A percentile compares a stretch with the other conserved stretches of the same genome.
Conservation (phyloP, 352 stramenopile genomes). For the Globisporangium camurandrum region DNA sequence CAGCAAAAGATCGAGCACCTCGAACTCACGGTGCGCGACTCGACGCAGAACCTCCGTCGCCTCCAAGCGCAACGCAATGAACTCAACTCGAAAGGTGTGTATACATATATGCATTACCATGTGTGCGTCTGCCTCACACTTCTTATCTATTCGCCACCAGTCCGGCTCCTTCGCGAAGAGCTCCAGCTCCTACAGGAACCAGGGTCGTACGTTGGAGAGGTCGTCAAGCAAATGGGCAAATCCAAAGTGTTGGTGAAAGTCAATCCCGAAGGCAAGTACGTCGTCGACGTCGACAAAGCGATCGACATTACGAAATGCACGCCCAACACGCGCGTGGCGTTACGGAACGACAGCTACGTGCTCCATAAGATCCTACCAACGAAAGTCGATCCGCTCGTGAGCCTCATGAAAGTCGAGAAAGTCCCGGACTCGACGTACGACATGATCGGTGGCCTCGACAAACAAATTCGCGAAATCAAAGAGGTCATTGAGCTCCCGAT, state of each 20-base stretch:
- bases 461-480: conserved; percentile 99
- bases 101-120: conserved; percentile 2
- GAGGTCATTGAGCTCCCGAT: conserved; percentile 99
- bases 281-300: conserved; percentile 98
- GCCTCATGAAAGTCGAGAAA: conserved; percentile 97
- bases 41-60: conserved; percentile 94
- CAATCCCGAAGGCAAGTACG: conserved; percentile 99
- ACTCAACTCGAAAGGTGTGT: conserved; percentile 96
- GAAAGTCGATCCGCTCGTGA: conserved; percentile 94
- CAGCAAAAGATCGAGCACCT: conserved; percentile 94
- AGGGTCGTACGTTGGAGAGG: conserved; percentile 97
- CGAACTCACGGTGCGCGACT: conserved; percentile 90
- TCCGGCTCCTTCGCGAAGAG: conserved; percentile 98
- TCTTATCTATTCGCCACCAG: conserved; percentile 19
- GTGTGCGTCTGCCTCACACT: background rate
- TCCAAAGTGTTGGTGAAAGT: conserved; percentile 99
- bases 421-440: conserved; percentile 99
- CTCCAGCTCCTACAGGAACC: conserved; percentile 98
- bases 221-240: conserved; percentile 99
- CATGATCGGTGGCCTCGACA: conserved; percentile 99
- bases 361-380: conserved; percentile 99
- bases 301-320: conserved; percentile 95
- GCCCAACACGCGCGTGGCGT: conserved; percentile 97
- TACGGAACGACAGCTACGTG: conserved; percentile 99
- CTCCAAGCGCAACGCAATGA: conserved; percentile 99